These are phyloP conservation scores for Chlamydomonas applanata DNA, from an alignment of 139 green algal genomes.

Conservation along the genomic window DNA sequence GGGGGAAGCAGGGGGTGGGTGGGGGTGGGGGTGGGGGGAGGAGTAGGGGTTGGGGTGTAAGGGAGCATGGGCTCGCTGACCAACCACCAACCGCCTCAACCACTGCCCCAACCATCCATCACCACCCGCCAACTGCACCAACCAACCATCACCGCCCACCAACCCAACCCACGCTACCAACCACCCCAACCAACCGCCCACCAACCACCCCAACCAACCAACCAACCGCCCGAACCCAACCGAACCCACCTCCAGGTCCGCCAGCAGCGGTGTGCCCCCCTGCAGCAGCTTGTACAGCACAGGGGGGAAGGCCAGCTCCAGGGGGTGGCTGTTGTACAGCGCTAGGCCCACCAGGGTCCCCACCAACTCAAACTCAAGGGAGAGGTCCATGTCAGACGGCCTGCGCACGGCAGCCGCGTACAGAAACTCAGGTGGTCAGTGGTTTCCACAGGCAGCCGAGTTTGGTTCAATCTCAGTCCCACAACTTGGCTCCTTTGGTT, in stretches of 20 bases:
- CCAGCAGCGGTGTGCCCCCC: conserved; percentile 19
- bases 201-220: no score
- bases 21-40: no score
- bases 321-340: conserved; percentile 90
- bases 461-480: no score
- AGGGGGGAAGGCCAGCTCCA: conserved; percentile 83
- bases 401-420: not conserved
- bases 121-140: no score
- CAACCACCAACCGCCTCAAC: no score
- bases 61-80: no score
- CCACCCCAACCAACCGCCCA: not conserved
- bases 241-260: conserved; percentile 28
- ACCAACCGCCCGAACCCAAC: not conserved
- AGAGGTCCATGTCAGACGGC: conserved; percentile 49
- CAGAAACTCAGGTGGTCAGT: conserved; percentile 22
- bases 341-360: conserved; percentile 82
- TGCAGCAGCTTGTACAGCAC: conserved; percentile 85
- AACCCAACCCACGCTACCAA: not conserved
- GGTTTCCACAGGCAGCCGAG: not conserved
- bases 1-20: no score
- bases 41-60: no score
- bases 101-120: no score
- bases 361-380: conserved; percentile 84
- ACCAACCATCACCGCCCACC: no score
- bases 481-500: no score